phyloP scores from a whole-genome alignment of 768 basidiomycete species.

The Rhodotorula graminis region DNA sequence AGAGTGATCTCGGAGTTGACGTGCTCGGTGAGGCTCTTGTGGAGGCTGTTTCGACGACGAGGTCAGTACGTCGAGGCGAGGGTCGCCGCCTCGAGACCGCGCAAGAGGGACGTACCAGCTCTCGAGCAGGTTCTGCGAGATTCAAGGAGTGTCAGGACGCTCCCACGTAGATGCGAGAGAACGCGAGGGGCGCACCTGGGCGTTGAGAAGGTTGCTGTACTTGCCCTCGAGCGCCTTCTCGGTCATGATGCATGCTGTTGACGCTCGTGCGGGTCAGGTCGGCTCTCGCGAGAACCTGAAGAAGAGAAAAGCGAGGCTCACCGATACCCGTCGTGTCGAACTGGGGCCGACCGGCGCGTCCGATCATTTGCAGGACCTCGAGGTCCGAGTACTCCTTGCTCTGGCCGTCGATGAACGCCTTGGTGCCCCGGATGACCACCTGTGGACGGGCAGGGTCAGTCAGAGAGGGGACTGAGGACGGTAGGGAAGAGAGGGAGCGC shows the following conservation, averaged over 20 bases:
- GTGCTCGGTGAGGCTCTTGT: constrained; percentile 78
- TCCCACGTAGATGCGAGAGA: not conserved
- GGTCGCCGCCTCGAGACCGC: accelerated
- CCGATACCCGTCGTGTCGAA: constrained; percentile 77
- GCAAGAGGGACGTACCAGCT: constrained; percentile 51
- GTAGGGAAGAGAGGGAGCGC: too few relatives aligned
- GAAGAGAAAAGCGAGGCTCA: constrained; percentile 16
- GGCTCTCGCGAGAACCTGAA: accelerated
- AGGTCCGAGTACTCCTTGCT: constrained; percentile 83
- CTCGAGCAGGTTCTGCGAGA: constrained; percentile 64
- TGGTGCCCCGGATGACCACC: constrained; percentile 78
- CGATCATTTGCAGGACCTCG: constrained; percentile 91
- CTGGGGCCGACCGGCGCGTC: constrained; percentile 53
- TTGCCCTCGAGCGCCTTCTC: constrained; percentile 66
- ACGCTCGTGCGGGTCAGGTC: not conserved
- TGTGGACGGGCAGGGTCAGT: not conserved
- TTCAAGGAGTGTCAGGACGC: too few relatives aligned
- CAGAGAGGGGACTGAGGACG: too few relatives aligned
- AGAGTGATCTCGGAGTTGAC: constrained; percentile 90
- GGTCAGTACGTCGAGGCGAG: not conserved
- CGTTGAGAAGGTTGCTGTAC: constrained; percentile 59
- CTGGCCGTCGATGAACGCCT: constrained; percentile 58
- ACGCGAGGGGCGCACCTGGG: constrained; percentile 4
- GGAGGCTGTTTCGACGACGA: constrained; percentile 51
- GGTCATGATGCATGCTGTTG: constrained; percentile 61